Evolutionary conservation across 768 basidiomycete genomes (phyloP).

Genomic region (Kwoniella botswanensis): DNA sequence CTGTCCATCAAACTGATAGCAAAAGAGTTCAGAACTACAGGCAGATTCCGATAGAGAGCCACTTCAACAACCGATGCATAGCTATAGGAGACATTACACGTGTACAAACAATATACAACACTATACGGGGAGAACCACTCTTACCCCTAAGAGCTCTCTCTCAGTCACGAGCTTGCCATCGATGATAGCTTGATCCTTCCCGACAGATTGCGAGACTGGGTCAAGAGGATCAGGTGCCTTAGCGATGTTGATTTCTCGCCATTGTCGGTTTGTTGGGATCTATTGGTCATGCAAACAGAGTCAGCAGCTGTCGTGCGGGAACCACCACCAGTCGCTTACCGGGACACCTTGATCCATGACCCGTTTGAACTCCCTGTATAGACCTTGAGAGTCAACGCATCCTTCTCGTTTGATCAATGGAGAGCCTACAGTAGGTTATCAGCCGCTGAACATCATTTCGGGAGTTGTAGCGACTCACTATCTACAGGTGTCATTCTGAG

Average conservation of each 20-base stretch:
- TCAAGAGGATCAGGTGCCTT: slow-evolving; percentile 48
- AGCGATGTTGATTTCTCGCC: slow-evolving; percentile 54
- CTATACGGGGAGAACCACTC: slow-evolving; percentile 51
- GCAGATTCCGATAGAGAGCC: too few species aligned
- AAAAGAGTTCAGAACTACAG: too few species aligned
- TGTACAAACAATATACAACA: too few species aligned
- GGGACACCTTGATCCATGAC: slow-evolving; percentile 48
- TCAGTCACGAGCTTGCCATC: slow-evolving; percentile 44
- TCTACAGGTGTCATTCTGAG: slow-evolving; percentile 38
- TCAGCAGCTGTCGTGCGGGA: background rate
- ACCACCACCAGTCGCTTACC: slow-evolving; percentile 19
- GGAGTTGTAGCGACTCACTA: too few species aligned
- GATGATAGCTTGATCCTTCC: slow-evolving; percentile 43
- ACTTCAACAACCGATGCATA: too few species aligned
- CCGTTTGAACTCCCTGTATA: slow-evolving; percentile 52
- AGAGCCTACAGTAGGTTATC: slow-evolving; percentile 25
- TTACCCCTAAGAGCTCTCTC: slow-evolving; percentile 51
- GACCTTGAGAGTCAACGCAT: slow-evolving; percentile 51
- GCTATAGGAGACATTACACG: too few species aligned
- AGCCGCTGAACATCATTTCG: too few species aligned
- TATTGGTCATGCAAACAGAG: background rate
- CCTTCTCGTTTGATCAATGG: slow-evolving; percentile 55
- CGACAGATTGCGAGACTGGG: slow-evolving; percentile 38
- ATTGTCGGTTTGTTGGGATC: slow-evolving; percentile 50
- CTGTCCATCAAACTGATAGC: too few species aligned